Percentiles rank a stretch among this genome's conserved stretches.
Evolutionary conservation across 1,284 basidiomycete genomes (phyloP).

Genomic region (Austropuccinia psidii): DNA sequence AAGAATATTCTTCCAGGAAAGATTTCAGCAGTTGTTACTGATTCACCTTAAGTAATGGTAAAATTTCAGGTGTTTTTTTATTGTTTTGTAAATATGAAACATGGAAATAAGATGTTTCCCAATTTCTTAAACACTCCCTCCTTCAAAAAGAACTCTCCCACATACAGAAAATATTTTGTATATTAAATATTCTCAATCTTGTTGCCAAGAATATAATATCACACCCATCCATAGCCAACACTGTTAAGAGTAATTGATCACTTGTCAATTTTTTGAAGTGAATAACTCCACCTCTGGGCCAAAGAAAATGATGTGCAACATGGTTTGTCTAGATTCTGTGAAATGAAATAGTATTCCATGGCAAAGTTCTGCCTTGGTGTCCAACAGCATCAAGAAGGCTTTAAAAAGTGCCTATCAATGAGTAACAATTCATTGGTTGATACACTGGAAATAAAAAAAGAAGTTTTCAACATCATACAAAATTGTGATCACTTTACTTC

Average conservation of each 20-base stretch:
- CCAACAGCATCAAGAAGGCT: not conserved
- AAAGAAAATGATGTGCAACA: too few relatives aligned
- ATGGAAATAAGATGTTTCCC: too few relatives aligned
- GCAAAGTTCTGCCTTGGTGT: not conserved
- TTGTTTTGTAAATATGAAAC: not conserved
- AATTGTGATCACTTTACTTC: not conserved
- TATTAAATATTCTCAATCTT: too few relatives aligned
- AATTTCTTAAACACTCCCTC: too few relatives aligned
- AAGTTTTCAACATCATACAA: not conserved
- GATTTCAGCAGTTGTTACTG: not conserved
- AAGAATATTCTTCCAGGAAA: not conserved
- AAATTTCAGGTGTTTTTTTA: slow-evolving; percentile 16
- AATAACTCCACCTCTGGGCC: too few relatives aligned
- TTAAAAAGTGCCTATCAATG: not conserved
- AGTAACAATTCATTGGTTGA: not conserved
- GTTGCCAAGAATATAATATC: too few relatives aligned
- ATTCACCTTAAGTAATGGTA: not conserved
- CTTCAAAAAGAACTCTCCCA: too few relatives aligned
- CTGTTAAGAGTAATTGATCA: too few relatives aligned
- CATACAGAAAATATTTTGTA: too few relatives aligned
- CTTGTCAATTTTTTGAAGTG: too few relatives aligned
- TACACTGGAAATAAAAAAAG: not conserved
- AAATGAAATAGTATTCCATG: not conserved
- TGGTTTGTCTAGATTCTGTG: not conserved
- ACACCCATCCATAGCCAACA: too few relatives aligned